A percentile compares a stretch with the other conserved stretches of the same genome.
These are phyloP conservation scores for Pythium monospermum DNA, from an alignment of 352 stramenopile genomes.

Conservation along the genomic window DNA sequence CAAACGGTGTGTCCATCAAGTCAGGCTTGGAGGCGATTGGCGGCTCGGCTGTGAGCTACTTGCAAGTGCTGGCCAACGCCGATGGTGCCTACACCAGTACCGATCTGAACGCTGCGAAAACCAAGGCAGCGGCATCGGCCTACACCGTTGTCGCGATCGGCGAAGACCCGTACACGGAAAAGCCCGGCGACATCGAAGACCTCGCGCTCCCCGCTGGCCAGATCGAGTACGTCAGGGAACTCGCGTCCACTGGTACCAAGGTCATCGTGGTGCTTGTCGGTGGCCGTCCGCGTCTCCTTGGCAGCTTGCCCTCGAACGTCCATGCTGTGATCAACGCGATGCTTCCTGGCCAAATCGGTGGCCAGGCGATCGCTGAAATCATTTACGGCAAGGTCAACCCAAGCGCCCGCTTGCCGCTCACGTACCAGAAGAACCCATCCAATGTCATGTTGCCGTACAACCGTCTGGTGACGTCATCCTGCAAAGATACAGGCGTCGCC, in stretches of 20 bases:
- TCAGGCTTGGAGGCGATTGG: conserved; percentile 42
- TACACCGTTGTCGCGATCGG: conserved; percentile 74
- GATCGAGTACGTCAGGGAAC: conserved; percentile 46
- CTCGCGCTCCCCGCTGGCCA: conserved; percentile 56
- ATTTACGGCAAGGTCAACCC: conserved; percentile 66
- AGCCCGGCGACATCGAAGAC: conserved; percentile 63
- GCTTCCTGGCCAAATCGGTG: conserved; percentile 76
- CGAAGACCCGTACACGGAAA: conserved; percentile 80
- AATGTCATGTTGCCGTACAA: conserved; percentile 66
- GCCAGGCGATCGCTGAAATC: conserved; percentile 60
- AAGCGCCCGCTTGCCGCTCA: conserved; percentile 74
- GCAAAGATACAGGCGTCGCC: conserved; percentile 40
- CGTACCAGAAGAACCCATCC: conserved; percentile 47
- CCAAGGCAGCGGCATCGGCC: conserved; percentile 44
- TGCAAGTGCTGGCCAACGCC: conserved; percentile 48
- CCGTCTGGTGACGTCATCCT: conserved; percentile 59
- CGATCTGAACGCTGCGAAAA: conserved; percentile 35
- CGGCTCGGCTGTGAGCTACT: conserved; percentile 21
- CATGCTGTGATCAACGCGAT: conserved; percentile 65
- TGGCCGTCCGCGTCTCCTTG: conserved; percentile 59
- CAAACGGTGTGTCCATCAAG: conserved; percentile 55
- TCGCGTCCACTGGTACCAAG: conserved; percentile 49
- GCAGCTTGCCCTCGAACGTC: conserved; percentile 33
- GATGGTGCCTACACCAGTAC: conserved; percentile 31
- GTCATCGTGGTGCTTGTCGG: conserved; percentile 67